These are phyloP conservation scores for Colletotrichum karsti DNA, from an alignment of 2,329 filamentous ascomycete genomes.

Conservation along the genomic window DNA sequence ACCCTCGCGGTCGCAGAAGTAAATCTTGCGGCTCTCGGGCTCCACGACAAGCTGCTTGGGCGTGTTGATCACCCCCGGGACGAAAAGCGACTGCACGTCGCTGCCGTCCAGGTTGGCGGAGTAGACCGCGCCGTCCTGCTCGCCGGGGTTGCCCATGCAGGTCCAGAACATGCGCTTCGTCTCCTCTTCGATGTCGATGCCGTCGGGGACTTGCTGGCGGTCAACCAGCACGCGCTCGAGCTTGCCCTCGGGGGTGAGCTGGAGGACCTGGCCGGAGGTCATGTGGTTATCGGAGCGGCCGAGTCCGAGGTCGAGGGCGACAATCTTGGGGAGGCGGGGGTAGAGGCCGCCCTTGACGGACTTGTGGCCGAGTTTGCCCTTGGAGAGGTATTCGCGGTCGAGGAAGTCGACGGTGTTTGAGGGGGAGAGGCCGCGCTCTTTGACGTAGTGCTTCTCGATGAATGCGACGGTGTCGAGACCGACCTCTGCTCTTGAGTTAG, in stretches of 20 bases:
- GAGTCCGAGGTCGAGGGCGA: slow-evolving; percentile 4
- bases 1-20: slow-evolving; percentile 55
- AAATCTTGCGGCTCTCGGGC: slow-evolving; percentile 40
- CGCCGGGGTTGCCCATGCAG: slow-evolving; percentile 52
- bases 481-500: slow-evolving; percentile 43
- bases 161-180: slow-evolving; percentile 56
- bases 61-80: slow-evolving; percentile 55
- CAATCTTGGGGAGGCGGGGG: slow-evolving; percentile 35
- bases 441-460: slow-evolving; percentile 62
- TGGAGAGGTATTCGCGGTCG: slow-evolving; percentile 48
- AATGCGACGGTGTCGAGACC: slow-evolving; percentile 62
- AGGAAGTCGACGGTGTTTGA: slow-evolving; percentile 54
- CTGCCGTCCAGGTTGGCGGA: slow-evolving; percentile 59
- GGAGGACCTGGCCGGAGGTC: slow-evolving; percentile 16
- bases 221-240: slow-evolving; percentile 33
- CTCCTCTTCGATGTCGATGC: slow-evolving; percentile 46
- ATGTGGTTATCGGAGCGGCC: background rate
- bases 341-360: slow-evolving; percentile 49
- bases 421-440: slow-evolving; percentile 52
- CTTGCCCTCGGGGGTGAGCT: slow-evolving; percentile 32
- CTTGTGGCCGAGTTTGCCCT: slow-evolving; percentile 57
- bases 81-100: slow-evolving; percentile 51
- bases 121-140: slow-evolving; percentile 51
- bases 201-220: slow-evolving; percentile 48
- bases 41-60: slow-evolving; percentile 52